Conservation (phyloP, 257 asterid genomes). For the Nicotiana benthamiana region DNA sequence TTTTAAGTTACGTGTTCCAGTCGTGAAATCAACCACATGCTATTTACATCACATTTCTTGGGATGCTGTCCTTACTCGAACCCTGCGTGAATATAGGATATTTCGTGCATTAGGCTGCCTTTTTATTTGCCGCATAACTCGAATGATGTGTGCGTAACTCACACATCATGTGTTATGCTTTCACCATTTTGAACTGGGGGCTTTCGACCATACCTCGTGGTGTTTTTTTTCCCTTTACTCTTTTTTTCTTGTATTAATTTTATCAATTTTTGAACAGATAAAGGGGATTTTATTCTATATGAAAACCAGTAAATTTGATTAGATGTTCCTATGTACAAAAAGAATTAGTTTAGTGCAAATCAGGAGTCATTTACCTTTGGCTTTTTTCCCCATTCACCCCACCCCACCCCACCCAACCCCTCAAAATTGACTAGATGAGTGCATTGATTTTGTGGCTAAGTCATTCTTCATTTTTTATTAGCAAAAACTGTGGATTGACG, state of each 20-base stretch:
- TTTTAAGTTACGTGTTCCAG: no score
- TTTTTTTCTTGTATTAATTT: no score
- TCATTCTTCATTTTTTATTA: no score
- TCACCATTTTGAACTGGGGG: rapidly evolving
- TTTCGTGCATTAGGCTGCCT: no score
- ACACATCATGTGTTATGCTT: rapidly evolving
- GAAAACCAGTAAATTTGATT: not conserved
- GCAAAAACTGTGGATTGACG: no score
- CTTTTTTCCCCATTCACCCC: not conserved
- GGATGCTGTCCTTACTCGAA: no score
- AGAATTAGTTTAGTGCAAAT: not conserved
- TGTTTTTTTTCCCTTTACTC: not conserved
- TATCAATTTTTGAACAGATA: not conserved
- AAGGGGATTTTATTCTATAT: not conserved
- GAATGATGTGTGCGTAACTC: not conserved
- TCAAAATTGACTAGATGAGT: not conserved
- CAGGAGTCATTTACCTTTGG: not conserved
- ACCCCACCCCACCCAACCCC: not conserved
- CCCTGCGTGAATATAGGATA: no score
- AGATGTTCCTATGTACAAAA: not conserved
- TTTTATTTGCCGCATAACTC: rapidly evolving
- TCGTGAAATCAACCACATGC: no score
- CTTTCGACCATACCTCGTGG: not conserved
- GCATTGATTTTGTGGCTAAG: no score
- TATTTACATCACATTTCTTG: no score